Conservation (phyloP, 192 early-diverging fungal genomes). For the Podila verticillata region DNA sequence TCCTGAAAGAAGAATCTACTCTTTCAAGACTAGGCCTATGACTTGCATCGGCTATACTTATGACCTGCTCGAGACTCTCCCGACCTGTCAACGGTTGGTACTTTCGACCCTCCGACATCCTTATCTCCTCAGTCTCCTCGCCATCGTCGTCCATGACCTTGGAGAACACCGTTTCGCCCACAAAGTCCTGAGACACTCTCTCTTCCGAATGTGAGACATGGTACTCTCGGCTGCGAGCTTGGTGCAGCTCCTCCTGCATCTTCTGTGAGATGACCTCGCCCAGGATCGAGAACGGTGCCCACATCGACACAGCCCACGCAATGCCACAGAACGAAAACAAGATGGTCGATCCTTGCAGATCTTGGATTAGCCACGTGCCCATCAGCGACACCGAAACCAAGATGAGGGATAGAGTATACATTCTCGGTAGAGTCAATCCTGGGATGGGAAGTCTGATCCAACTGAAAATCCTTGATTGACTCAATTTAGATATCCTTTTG, state of each 20-base stretch:
- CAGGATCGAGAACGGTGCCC: slow-evolving; percentile 93
- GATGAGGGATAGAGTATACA: slow-evolving; percentile 80
- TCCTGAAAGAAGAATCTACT: slow-evolving; percentile 12
- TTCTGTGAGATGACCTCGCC: slow-evolving; percentile 74
- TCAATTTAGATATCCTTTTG: slow-evolving; percentile 4
- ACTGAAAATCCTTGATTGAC: slow-evolving; percentile 3
- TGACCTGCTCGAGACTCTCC: slow-evolving; percentile 25
- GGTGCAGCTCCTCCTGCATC: slow-evolving; percentile 41
- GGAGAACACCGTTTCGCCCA: slow-evolving; percentile 11
- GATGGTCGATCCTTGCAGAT: slow-evolving; percentile 65
- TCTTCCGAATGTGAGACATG: not conserved
- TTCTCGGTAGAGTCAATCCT: slow-evolving; percentile 51
- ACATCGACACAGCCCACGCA: slow-evolving; percentile 88
- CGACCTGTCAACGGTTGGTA: slow-evolving; percentile 25
- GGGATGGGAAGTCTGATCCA: slow-evolving; percentile 33
- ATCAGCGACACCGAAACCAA: slow-evolving; percentile 80
- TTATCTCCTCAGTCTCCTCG: slow-evolving; percentile 21
- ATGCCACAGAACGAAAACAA: slow-evolving; percentile 81
- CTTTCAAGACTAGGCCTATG: not conserved
- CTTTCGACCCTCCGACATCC: slow-evolving; percentile 15
- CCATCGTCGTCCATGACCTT: slow-evolving; percentile 27
- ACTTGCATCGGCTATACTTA: slow-evolving; percentile 1
- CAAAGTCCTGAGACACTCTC: not conserved
- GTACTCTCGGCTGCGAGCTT: not conserved
- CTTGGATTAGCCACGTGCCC: slow-evolving; percentile 65